Conservation (phyloP, 2,329 filamentous ascomycete genomes). For the Paecilomyces sp. region DNA sequence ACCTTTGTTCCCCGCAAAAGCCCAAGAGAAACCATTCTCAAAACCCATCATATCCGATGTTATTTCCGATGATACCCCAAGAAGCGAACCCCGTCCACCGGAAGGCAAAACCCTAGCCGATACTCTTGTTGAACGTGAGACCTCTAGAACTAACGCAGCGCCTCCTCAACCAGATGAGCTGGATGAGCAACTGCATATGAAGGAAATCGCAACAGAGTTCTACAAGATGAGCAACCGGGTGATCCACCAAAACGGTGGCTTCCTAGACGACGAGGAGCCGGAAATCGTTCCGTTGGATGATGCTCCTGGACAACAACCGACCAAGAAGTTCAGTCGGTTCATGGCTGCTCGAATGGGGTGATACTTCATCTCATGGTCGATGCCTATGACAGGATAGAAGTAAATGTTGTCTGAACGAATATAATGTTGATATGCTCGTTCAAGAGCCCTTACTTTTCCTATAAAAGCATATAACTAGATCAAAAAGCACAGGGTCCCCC, state of each 20-base stretch:
- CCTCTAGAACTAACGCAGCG: constrained; percentile 20
- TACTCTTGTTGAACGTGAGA: constrained; percentile 47
- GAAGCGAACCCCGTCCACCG: constrained; percentile 26
- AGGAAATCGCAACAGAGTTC: constrained; percentile 76
- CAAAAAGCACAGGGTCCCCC: not conserved
- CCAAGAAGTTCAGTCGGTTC: constrained; percentile 39
- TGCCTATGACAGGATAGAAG: not conserved
- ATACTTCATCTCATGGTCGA: not conserved
- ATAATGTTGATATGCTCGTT: not conserved
- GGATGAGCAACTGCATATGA: constrained; percentile 64
- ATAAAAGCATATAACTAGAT: not conserved
- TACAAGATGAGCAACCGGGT: constrained; percentile 74
- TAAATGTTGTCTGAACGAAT: not conserved
- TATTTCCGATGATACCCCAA: constrained; percentile 7
- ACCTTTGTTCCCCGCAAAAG: constrained; percentile 31
- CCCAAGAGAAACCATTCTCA: constrained; percentile 30
- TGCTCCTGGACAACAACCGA: constrained; percentile 46
- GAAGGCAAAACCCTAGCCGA: constrained; percentile 51
- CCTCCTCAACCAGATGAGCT: constrained; percentile 56
- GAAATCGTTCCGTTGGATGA: constrained; percentile 62
- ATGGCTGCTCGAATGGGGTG: constrained; percentile 38
- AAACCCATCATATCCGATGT: constrained; percentile 24
- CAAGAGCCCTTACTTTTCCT: not conserved
- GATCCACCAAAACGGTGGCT: constrained; percentile 77
- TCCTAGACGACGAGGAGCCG: constrained; percentile 63